Conservation (phyloP, 2,329 filamentous ascomycete species). For the Alternaria conjuncta region DNA sequence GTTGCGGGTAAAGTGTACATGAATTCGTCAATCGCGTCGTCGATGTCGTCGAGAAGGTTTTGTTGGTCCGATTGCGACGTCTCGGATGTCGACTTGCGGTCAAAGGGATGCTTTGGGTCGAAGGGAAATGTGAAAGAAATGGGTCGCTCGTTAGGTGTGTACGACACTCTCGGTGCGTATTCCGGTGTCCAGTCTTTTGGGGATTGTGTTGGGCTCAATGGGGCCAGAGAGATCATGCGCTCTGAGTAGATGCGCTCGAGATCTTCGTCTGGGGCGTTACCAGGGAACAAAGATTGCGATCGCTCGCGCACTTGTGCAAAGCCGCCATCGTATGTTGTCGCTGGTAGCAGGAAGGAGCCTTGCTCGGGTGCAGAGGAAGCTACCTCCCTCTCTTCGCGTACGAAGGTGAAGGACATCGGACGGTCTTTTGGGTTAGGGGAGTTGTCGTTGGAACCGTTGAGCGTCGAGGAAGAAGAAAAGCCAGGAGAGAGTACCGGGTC, state of each 20-base stretch:
- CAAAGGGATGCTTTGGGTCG: slow-evolving; percentile 21
- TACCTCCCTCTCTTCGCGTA: slow-evolving; percentile 14
- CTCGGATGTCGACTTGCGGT: slow-evolving; percentile 16
- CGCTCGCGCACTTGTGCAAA: slow-evolving; percentile 14
- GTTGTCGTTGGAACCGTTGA: slow-evolving; percentile 19
- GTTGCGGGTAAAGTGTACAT: slow-evolving; percentile 23
- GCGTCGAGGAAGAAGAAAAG: slow-evolving; percentile 26
- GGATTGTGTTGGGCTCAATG: slow-evolving; percentile 6
- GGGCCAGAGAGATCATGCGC: slow-evolving; percentile 9
- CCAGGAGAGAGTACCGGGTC: slow-evolving; percentile 28
- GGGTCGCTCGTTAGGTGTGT: slow-evolving; percentile 20
- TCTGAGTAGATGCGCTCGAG: slow-evolving; percentile 1
- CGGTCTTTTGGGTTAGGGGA: slow-evolving; percentile 11
- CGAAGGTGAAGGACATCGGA: slow-evolving; percentile 20
- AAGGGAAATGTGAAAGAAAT: slow-evolving; percentile 25
- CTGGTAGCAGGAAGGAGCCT: slow-evolving; percentile 26
- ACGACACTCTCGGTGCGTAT: slow-evolving; percentile 12
- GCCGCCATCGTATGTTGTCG: slow-evolving; percentile 29
- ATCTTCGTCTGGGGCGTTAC: neutral
- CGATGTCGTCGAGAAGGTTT: slow-evolving; percentile 30
- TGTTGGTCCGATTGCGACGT: slow-evolving; percentile 14
- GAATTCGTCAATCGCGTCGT: slow-evolving; percentile 35
- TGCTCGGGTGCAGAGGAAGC: slow-evolving; percentile 20
- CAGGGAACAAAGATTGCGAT: slow-evolving; percentile 19
- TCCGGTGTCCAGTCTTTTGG: neutral